Conservation (phyloP, 306 rosid species). For the Vachellia pachyceras region DNA sequence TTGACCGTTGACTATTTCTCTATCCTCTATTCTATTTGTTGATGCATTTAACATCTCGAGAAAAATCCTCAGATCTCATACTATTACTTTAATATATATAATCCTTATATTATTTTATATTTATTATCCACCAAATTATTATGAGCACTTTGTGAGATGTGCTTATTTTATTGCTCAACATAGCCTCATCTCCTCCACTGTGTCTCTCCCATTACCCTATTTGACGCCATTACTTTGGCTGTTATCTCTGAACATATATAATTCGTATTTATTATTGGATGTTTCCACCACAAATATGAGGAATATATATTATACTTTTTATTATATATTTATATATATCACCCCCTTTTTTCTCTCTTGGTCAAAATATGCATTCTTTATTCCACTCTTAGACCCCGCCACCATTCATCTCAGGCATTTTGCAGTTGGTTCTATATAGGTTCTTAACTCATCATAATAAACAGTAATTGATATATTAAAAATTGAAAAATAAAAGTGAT, state of each 20-base stretch:
- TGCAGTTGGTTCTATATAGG: constrained; percentile 19
- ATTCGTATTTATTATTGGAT: constrained; percentile 43
- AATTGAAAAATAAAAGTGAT: constrained; percentile 10
- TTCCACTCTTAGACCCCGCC: constrained; percentile 39
- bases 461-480: background rate
- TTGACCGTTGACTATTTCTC: constrained; percentile 70
- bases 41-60: constrained; percentile 78
- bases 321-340: background rate
- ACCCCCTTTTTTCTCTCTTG: constrained; percentile 5
- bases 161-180: constrained; percentile 34
- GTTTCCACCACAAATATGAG: constrained; percentile 37
- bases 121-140: background rate
- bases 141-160: constrained; percentile 14
- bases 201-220: constrained; percentile 57
- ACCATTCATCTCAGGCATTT: constrained; percentile 15
- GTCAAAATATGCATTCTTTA: constrained; percentile 43
- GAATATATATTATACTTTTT: background rate
- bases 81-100: constrained; percentile 20
- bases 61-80: constrained; percentile 46
- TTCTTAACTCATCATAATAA: background rate
- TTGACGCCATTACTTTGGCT: constrained; percentile 43
- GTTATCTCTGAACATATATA: constrained; percentile 35
- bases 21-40: background rate
- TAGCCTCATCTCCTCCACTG: constrained; percentile 48
- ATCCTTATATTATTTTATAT: background rate